Conservation (phyloP, 805 yeast species). For the Pichia pseudocactophila region DNA sequence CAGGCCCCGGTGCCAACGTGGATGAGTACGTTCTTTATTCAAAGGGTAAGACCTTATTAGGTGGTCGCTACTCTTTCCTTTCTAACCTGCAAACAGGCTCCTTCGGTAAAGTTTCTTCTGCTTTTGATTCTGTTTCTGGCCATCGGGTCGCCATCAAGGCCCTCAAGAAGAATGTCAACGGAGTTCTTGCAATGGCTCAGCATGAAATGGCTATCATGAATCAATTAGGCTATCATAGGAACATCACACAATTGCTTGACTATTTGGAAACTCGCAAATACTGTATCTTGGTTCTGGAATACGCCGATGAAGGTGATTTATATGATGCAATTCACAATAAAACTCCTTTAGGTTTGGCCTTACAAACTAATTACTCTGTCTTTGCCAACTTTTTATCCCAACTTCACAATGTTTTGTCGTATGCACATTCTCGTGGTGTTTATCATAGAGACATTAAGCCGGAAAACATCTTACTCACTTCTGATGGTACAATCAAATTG, state of each 20-base stretch:
- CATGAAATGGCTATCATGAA: slow-evolving; percentile 44
- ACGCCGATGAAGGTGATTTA: slow-evolving; percentile 57
- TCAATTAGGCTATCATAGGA: slow-evolving; percentile 36
- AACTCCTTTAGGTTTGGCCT: slow-evolving; percentile 19
- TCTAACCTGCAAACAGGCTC: slow-evolving; percentile 47
- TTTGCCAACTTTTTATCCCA: slow-evolving; percentile 35
- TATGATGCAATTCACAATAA: slow-evolving; percentile 43
- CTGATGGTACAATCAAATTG: slow-evolving; percentile 45
- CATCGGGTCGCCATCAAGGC: slow-evolving; percentile 46
- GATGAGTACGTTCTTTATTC: slow-evolving; percentile 36
- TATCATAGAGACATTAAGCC: slow-evolving; percentile 71
- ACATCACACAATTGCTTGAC: slow-evolving; percentile 52
- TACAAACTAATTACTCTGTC: slow-evolving; percentile 20
- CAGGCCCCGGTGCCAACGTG: slow-evolving; percentile 8
- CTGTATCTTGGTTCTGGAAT: slow-evolving; percentile 54
- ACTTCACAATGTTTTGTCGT: slow-evolving; percentile 41
- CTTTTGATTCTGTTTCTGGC: slow-evolving; percentile 29
- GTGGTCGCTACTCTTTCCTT: slow-evolving; percentile 34
- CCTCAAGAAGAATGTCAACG: slow-evolving; percentile 36
- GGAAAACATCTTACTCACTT: slow-evolving; percentile 52
- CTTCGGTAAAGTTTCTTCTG: slow-evolving; percentile 52
- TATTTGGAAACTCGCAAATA: slow-evolving; percentile 45
- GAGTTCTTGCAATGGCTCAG: slow-evolving; percentile 37
- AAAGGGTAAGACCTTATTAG: slow-evolving; percentile 27
- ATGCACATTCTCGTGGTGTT: slow-evolving; percentile 48